Evolutionary conservation across 164 flowering plant genomes (phyloP).

Genomic region (Magnolia changhungtana): DNA sequence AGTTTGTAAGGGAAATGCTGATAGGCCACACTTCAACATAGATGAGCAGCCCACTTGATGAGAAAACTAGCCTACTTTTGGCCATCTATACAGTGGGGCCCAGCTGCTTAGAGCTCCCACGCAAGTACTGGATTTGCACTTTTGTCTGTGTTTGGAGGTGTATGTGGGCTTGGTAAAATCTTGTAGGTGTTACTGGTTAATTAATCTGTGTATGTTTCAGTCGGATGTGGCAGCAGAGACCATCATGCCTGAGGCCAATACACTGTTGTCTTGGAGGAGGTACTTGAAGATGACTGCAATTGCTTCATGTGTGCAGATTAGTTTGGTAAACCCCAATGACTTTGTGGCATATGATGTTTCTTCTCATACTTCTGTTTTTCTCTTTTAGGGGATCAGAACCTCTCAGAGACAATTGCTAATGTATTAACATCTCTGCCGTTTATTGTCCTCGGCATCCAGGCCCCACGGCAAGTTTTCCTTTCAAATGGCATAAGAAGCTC

Average conservation of each 20-base stretch:
- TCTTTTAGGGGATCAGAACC: conserved; percentile 53
- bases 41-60: neutral
- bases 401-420: conserved; percentile 71
- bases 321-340: neutral
- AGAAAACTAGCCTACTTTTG: neutral
- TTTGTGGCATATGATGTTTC: neutral
- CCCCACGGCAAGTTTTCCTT: conserved; percentile 60
- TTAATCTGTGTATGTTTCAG: conserved; percentile 24
- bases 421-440: conserved; percentile 94
- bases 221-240: conserved; percentile 76
- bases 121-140: neutral
- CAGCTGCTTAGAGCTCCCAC: neutral
- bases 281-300: conserved; percentile 21
- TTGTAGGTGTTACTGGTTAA: neutral
- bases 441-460: conserved; percentile 76
- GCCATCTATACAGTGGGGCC: neutral
- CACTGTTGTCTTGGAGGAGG: conserved; percentile 46
- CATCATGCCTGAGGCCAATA: conserved; percentile 67
- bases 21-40: neutral
- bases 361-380: conserved; percentile 1
- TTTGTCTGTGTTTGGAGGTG: neutral
- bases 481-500: neutral
- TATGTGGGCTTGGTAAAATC: neutral
- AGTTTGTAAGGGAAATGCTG: neutral
- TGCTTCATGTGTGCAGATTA: neutral